A percentile compares a stretch with the other conserved stretches of the same genome.
Evolutionary conservation across 2,329 filamentous ascomycete species (phyloP).

Genomic region (Colletotrichum filicis): DNA sequence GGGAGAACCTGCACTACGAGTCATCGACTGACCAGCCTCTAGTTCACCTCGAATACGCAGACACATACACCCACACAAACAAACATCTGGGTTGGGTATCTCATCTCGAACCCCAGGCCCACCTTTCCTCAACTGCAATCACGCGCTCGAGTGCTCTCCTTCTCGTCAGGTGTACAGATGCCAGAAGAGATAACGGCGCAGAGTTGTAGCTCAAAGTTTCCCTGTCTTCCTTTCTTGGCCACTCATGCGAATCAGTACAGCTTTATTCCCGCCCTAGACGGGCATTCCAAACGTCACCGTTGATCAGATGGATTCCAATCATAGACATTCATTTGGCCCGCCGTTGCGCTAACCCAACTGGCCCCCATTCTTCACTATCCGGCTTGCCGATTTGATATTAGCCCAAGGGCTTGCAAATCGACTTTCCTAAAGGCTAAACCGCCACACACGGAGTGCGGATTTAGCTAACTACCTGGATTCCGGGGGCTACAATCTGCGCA

Average conservation of each 20-base stretch:
- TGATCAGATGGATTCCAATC: constrained; percentile 28
- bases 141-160: neutral
- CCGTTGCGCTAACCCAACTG: constrained; percentile 9
- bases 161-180: neutral
- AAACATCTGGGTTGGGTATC: neutral
- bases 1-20: neutral
- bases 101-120: too few relatives aligned
- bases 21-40: neutral
- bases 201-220: constrained; percentile 11
- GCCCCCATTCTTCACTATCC: neutral
- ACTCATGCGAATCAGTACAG: constrained; percentile 24
- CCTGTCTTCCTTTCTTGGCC: constrained; percentile 8
- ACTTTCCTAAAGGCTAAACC: constrained; percentile 14
- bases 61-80: neutral
- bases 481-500: neutral
- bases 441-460: neutral
- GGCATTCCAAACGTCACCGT: constrained; percentile 24
- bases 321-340: constrained; percentile 7
- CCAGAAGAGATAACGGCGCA: neutral
- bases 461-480: neutral
- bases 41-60: too few relatives aligned
- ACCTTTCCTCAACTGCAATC: too few relatives aligned
- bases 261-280: constrained; percentile 9
- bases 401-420: constrained; percentile 8
- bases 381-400: constrained; percentile 21